These are phyloP conservation scores for Suillus luteus DNA, from an alignment of 768 basidiomycete genomes.

Conservation along the genomic window DNA sequence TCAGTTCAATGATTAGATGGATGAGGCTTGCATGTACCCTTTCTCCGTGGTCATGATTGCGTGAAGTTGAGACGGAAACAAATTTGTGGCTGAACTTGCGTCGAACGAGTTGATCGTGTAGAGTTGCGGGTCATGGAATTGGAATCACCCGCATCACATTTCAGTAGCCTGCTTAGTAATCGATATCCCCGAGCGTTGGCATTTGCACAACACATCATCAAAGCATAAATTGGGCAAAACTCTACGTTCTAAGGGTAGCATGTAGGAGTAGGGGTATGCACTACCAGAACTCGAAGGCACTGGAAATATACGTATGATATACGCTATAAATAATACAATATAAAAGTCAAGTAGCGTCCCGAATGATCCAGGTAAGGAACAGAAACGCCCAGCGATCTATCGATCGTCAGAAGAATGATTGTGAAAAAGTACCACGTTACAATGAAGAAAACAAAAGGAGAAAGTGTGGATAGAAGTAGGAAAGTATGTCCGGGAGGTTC, in stretches of 20 bases:
- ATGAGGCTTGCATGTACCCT: constrained; percentile 36
- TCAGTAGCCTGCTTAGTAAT: constrained; percentile 11
- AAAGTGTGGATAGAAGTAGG: background rate
- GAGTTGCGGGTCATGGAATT: constrained; percentile 6
- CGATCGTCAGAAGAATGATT: background rate
- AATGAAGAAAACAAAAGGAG: background rate
- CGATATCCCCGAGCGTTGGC: background rate
- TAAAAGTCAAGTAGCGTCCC: background rate
- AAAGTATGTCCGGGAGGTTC: background rate
- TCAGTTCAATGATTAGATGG: constrained; percentile 13
- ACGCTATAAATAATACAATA: background rate
- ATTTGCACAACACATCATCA: background rate
- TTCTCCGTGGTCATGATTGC: constrained; percentile 42
- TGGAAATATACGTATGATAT: background rate
- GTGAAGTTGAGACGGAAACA: constrained; percentile 3
- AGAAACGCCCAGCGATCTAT: background rate
- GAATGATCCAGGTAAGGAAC: background rate
- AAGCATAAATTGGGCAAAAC: background rate
- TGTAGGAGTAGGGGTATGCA: background rate
- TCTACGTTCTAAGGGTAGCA: background rate
- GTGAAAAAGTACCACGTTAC: background rate
- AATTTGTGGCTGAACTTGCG: constrained; percentile 12
- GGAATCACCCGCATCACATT: constrained; percentile 2
- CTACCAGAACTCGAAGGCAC: background rate
- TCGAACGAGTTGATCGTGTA: constrained; percentile 15